These are phyloP conservation scores for Lactifluus pinguis DNA, from an alignment of 768 basidiomycete species.

Conservation along the genomic window DNA sequence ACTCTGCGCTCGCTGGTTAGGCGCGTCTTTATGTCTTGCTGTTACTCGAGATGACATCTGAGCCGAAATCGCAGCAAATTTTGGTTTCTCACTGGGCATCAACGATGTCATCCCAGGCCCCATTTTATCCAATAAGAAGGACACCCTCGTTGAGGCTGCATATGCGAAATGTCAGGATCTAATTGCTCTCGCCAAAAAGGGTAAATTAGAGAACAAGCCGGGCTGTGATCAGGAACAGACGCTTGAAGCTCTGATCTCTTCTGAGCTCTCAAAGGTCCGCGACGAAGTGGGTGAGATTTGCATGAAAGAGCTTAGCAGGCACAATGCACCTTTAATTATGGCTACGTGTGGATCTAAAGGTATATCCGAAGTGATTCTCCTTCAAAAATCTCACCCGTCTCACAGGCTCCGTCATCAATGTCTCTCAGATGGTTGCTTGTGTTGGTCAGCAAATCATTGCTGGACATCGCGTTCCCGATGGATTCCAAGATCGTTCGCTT, in stretches of 20 bases:
- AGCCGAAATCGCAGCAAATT: conserved; percentile 61
- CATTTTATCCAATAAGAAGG: conserved; percentile 70
- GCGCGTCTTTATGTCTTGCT: conserved; percentile 30
- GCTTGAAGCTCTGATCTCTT: conserved; percentile 91
- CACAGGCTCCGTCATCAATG: conserved; percentile 96
- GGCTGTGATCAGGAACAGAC: conserved; percentile 97
- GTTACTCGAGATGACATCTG: not conserved
- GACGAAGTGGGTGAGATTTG: conserved; percentile 95
- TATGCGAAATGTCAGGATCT: conserved; percentile 81
- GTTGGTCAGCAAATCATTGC: conserved; percentile 99
- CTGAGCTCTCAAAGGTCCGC: conserved; percentile 88
- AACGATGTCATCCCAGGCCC: conserved; percentile 97
- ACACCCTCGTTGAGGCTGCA: conserved; percentile 76
- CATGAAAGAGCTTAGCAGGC: conserved; percentile 94
- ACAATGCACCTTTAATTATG: conserved; percentile 98
- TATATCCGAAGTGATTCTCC: conserved; percentile 21
- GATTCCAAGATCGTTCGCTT: conserved; percentile 97
- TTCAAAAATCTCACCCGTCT: conserved; percentile 14
- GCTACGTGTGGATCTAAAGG: conserved; percentile 99
- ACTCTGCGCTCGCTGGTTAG: conserved; percentile 87
- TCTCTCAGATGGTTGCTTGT: conserved; percentile 99
- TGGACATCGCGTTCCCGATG: conserved; percentile 96
- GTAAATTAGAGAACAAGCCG: conserved; percentile 91
- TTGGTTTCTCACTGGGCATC: conserved; percentile 96
- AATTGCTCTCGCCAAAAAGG: conserved; percentile 84